Evolutionary conservation across 2,329 filamentous ascomycete genomes (phyloP), one percentile per base, ranked within the genome.

Genomic region (Delphinella strobiligena): DNA sequence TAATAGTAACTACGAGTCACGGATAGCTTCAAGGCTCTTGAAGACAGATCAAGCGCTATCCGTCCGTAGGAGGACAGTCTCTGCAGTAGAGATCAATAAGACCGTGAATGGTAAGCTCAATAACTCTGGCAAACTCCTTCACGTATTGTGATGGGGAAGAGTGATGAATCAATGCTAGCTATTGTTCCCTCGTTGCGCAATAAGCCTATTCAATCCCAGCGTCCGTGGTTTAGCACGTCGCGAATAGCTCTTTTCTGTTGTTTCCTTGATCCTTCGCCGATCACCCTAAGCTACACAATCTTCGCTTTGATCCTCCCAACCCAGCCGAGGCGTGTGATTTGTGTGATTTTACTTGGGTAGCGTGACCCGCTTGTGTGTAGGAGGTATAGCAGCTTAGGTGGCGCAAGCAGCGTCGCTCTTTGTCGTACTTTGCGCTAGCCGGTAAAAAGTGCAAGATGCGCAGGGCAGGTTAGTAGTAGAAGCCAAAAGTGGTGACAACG

Each of bases 141-240:
- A 41, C 39, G 33, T 27, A 33, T 14, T 35, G 41, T 22, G 19
- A 36, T 36, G 31, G 27, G 39, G 36, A 38, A 43, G 41, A 61
- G 51, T 58, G 64, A 61, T 61, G 55, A 58, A 59, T 64, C 61
- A 63, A 60, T 64, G 62, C 65, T 69, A 68, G 64, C 65, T 69
- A 69, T 44, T 49, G 43, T 49, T 46, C 46, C 38, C 15, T 41
- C 34, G n/a, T 19, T 19, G 34, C 38, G 31, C 38, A 36, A 40
- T 40, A 40, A 40, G 38, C 33, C 29, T 27, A 7, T 7, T 27
- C 12, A 27, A 7, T 27, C 7, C 14, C 14, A 17, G 14, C 17
- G 17, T 5, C 10, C 17, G 33, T 35, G 33, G 14, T 17, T 16
- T 5, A 19, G 18, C 14, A 35, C 33, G 33, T 35, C 33, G 14